phyloP scores from a whole-genome alignment of 108 stramenopile species.

The Schizochytrium sp. region DNA sequence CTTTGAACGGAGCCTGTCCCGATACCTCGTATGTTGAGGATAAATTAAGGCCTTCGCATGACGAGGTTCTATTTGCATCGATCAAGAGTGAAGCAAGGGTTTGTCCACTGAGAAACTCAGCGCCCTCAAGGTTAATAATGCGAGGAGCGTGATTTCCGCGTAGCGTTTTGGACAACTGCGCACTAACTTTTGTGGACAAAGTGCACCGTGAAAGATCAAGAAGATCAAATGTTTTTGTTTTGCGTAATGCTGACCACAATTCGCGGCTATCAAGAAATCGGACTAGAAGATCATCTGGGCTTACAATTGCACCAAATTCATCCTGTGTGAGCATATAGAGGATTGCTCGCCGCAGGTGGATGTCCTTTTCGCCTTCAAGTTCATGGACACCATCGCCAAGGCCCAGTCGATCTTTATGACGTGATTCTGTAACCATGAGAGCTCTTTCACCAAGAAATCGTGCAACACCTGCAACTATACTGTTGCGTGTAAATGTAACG shows the following conservation, averaged over 20 bases:
- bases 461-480: too few species aligned
- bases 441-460: too few species aligned
- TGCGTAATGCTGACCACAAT: neutral
- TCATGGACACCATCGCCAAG: too few species aligned
- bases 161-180: constrained; percentile 32
- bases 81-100: neutral
- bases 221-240: neutral
- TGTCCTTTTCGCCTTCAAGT: too few species aligned
- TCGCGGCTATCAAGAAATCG: neutral
- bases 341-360: too few species aligned
- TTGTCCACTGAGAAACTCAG: neutral
- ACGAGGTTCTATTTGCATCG: neutral
- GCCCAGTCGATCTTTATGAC: too few species aligned
- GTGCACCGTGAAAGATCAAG: neutral
- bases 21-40: neutral
- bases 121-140: neutral
- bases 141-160: neutral
- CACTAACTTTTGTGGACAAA: neutral
- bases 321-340: too few species aligned
- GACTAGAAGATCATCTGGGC: too few species aligned
- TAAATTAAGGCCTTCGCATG: neutral
- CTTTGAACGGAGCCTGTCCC: neutral
- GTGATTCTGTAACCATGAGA: too few species aligned
- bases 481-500: too few species aligned
- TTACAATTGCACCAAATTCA: too few species aligned